Percentiles rank a stretch among this genome's conserved stretches.
Evolutionary conservation across 1,284 basidiomycete species (phyloP).

Genomic region (Ganoderma multipileum): DNA sequence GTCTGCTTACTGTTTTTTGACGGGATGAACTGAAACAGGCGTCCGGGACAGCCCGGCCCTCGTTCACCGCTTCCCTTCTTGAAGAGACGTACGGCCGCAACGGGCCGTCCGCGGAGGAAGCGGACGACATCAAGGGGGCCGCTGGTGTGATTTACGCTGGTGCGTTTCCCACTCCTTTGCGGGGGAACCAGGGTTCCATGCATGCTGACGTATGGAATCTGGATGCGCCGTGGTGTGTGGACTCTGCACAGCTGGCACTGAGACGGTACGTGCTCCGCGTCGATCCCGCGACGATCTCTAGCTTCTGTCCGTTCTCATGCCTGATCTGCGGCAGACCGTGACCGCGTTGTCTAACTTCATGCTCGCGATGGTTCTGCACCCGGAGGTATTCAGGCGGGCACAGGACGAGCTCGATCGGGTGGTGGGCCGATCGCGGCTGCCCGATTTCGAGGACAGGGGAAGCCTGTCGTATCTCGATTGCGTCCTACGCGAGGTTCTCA

Average conservation of each 20-base stretch:
- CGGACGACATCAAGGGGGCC: constrained; percentile 62
- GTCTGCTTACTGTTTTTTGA: not conserved
- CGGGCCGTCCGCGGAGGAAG: constrained; percentile 43
- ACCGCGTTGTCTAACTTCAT: constrained; percentile 53
- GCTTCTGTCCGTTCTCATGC: not conserved
- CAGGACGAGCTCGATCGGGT: constrained; percentile 62
- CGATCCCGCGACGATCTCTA: not conserved
- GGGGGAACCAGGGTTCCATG: too few relatives aligned
- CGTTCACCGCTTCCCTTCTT: constrained; percentile 60
- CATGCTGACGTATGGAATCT: constrained; percentile 4
- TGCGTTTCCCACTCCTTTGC: constrained; percentile 12
- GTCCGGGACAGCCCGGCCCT: constrained; percentile 54
- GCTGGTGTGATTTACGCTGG: constrained; percentile 59
- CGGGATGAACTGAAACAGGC: constrained; percentile 23
- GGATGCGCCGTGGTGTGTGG: not conserved
- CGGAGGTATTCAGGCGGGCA: constrained; percentile 54
- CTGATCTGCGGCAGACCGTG: constrained; percentile 45
- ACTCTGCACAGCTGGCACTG: constrained; percentile 37
- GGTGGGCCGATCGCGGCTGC: constrained; percentile 52
- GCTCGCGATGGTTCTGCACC: constrained; percentile 58
- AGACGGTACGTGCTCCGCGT: constrained; percentile 37
- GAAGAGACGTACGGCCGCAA: constrained; percentile 35
- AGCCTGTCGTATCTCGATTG: constrained; percentile 61
- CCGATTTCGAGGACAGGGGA: constrained; percentile 54
- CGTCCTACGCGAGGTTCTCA: constrained; percentile 55